Evolutionary conservation across 108 stramenopile species (phyloP), one percentile per base, ranked within the genome.

Genomic region (Conticribra weissflogii): DNA sequence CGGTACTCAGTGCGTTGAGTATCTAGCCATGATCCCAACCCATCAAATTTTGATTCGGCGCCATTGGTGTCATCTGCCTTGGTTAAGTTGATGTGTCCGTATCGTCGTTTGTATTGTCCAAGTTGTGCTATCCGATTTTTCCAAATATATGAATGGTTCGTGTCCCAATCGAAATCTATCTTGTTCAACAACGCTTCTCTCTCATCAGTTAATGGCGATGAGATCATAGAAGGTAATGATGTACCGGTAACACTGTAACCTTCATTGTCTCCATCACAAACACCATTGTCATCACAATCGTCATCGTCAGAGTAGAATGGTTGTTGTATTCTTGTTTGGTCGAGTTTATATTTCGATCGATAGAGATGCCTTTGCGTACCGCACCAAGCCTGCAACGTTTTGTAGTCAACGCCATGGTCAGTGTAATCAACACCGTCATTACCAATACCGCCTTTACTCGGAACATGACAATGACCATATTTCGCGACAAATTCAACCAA

Each of bases 1-100:
- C 55, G 55, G 25, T 79, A 82, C 46, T 83, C 86, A 18, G 82
- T 83, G 23, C 86, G 69, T 58, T 87, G 86, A 3, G 69, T 79
- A n/a, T 79, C 74, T 19, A 83, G 69, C 82, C 82, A 83, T 31
- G 82, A 82, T 16, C 86, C 86, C 16, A 87, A 59, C n/a, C n/a
- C n/a, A n/a, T n/a, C n/a, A n/a, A n/a, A n/a, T n/a, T n/a, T 34
- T 84, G 44, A 24, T 21, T 32, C n/a, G 22, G 18, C 30, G 3
- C 21, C 15, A 33, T 28, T 18, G 15, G 7, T 12, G 12, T 41
- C 36, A 9, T 12, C 36, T 41, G 8, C 36, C 36, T 41, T 41
- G 36, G 36, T 41, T 32, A 58, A 58, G 17, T 58, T 58, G 12
- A 58, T 15, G 33, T 63, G 63, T 18, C 63, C 63, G 29, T 63